phyloP scores from a whole-genome alignment of 805 yeast genomes.

The Metschnikowia gelsemii region DNA sequence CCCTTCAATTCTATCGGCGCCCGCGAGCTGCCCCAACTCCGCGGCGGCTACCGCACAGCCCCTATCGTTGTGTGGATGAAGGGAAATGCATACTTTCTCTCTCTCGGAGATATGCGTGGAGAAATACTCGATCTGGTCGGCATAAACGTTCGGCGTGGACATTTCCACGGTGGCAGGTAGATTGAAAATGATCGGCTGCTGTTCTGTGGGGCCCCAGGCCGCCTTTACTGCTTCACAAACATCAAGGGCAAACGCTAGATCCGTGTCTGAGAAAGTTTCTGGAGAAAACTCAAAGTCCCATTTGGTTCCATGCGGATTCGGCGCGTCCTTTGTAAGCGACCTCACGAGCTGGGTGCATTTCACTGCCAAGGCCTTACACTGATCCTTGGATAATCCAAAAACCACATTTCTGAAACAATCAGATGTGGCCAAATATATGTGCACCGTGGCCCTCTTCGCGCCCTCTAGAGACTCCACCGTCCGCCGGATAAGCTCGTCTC shows the following conservation, averaged over 20 bases:
- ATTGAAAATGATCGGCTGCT: constrained; percentile 71
- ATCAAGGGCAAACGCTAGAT: constrained; percentile 58
- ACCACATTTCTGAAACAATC: constrained; percentile 73
- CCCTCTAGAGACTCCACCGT: constrained; percentile 73
- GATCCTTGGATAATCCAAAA: constrained; percentile 59
- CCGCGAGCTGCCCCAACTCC: constrained; percentile 77
- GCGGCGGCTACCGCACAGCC: constrained; percentile 91
- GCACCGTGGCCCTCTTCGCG: constrained; percentile 74
- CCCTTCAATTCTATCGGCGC: constrained; percentile 88
- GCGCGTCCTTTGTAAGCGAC: constrained; percentile 67
- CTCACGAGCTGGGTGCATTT: constrained; percentile 62
- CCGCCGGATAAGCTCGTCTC: constrained; percentile 68
- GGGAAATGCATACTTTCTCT: constrained; percentile 68
- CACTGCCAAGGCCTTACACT: constrained; percentile 60
- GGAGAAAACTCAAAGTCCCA: constrained; percentile 83
- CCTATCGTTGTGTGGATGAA: constrained; percentile 83
- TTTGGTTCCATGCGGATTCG: constrained; percentile 48
- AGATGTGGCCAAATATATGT: constrained; percentile 73
- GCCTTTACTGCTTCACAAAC: constrained; percentile 73
- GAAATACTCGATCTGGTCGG: constrained; percentile 81
- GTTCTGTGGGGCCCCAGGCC: constrained; percentile 70
- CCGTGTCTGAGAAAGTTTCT: constrained; percentile 73
- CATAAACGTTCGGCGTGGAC: constrained; percentile 77
- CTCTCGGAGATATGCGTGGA: constrained; percentile 59
- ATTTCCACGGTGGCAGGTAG: constrained; percentile 85